A percentile compares a stretch with the other conserved stretches of the same genome.
Evolutionary conservation across 2,329 filamentous ascomycete genomes (phyloP).

Genomic region (Paramyrothecium sp.): DNA sequence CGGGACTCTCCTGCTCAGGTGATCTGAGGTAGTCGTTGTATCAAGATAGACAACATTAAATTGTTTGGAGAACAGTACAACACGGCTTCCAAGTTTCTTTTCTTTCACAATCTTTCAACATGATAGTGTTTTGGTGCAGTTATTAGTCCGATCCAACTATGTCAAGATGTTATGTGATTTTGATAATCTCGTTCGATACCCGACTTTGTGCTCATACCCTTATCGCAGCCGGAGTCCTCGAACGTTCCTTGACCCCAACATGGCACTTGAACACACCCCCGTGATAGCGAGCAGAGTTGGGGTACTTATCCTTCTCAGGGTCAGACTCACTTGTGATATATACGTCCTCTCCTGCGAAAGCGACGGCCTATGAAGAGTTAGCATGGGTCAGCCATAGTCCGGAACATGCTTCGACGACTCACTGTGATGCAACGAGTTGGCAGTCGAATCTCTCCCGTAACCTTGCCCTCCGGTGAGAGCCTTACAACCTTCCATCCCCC

Average conservation of each 20-base stretch:
- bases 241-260: constrained; percentile 7
- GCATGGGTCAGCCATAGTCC: background rate
- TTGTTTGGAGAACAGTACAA: no score
- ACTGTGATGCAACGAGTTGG: constrained; percentile 13
- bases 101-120: no score
- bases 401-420: background rate
- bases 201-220: background rate
- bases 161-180: background rate
- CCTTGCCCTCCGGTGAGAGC: constrained; percentile 10
- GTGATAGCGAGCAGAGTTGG: constrained; percentile 9
- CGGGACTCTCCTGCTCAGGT: no score
- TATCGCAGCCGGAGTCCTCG: background rate
- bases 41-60: background rate
- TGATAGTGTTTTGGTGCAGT: no score
- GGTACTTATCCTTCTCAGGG: constrained; percentile 13
- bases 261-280: constrained; percentile 14
- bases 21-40: background rate
- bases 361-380: constrained; percentile 7
- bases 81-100: no score
- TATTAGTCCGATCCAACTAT: no score
- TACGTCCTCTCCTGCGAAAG: constrained; percentile 11
- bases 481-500: constrained; percentile 12
- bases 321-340: constrained; percentile 15
- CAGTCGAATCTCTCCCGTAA: constrained; percentile 11
- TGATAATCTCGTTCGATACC: background rate